Percentiles rank a stretch among this genome's conserved stretches.
phyloP scores from a whole-genome alignment of 371 early-diverging fungal genomes.

The Coemansia sp. region DNA sequence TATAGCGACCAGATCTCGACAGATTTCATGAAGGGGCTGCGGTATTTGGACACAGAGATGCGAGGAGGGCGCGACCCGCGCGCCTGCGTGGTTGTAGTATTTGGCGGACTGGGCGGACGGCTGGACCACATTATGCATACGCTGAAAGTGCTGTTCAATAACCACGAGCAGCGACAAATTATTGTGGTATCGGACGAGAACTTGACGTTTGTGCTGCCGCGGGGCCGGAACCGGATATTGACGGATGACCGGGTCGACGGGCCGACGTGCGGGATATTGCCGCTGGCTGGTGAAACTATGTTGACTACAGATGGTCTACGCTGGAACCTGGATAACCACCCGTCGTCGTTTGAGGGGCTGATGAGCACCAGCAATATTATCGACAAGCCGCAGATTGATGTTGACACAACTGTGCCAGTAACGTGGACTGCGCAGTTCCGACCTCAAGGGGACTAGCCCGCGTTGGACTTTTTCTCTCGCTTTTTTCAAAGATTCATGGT shows the following conservation, averaged over 20 bases:
- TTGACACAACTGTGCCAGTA: constrained; percentile 67
- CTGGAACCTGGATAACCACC: constrained; percentile 75
- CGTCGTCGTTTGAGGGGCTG: constrained; percentile 65
- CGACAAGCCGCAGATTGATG: constrained; percentile 55
- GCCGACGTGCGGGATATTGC: constrained; percentile 86
- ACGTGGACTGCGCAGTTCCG: constrained; percentile 76
- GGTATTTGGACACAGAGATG: constrained; percentile 33
- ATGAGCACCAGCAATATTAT: constrained; percentile 79
- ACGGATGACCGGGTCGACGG: constrained; percentile 70
- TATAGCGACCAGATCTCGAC: constrained; percentile 69
- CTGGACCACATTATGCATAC: constrained; percentile 86
- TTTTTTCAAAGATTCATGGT: too few species aligned
- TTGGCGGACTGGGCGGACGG: constrained; percentile 84
- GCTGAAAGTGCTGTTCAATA: constrained; percentile 69
- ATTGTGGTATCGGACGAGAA: constrained; percentile 71
- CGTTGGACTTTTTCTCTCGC: too few species aligned
- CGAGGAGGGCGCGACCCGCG: neutral
- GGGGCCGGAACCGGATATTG: constrained; percentile 64
- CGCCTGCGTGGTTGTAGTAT: constrained; percentile 66
- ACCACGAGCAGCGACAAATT: constrained; percentile 55
- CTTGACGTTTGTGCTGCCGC: constrained; percentile 63
- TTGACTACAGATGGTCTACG: constrained; percentile 74
- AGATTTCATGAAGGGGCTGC: constrained; percentile 85
- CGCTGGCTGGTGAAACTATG: constrained; percentile 65
- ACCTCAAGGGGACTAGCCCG: neutral